phyloP scores from a whole-genome alignment of 1,139 yeast species.

The Nakaseomyces glabratus region DNA sequence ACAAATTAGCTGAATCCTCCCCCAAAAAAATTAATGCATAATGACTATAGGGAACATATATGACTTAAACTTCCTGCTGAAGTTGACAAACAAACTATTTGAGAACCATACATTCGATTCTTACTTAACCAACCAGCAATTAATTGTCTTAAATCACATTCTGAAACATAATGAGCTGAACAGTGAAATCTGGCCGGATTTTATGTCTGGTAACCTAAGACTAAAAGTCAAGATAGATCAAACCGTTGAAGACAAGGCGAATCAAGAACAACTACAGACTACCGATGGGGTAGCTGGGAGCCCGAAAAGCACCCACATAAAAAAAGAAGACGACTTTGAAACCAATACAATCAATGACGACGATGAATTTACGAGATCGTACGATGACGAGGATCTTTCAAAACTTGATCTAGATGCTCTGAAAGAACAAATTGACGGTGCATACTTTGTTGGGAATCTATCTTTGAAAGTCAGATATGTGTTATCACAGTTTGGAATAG shows the following conservation, averaged over 20 bases:
- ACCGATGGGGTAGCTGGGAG: constrained; percentile 11
- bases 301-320: constrained; percentile 15
- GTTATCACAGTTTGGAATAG: constrained; percentile 68
- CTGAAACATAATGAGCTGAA: constrained; percentile 27
- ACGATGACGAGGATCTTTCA: constrained; percentile 19
- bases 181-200: constrained; percentile 42
- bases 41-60: constrained; percentile 1
- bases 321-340: constrained; percentile 21
- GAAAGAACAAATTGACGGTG: constrained; percentile 39
- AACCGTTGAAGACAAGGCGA: constrained; percentile 9
- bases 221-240: constrained; percentile 31
- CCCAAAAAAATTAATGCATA: neutral
- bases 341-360: constrained; percentile 13
- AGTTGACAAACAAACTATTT: constrained; percentile 43
- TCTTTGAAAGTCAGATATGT: constrained; percentile 60
- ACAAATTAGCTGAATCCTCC: no score
- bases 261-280: constrained; percentile 12
- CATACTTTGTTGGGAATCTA: constrained; percentile 42
- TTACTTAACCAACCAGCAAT: constrained; percentile 55
- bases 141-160: constrained; percentile 43
- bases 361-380: constrained; percentile 11
- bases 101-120: constrained; percentile 44
- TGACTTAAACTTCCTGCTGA: constrained; percentile 30
- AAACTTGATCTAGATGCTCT: constrained; percentile 32
- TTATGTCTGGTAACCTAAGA: constrained; percentile 45